Evolutionary conservation across 1,284 basidiomycete species (phyloP), one percentile per base, ranked within the genome.

Genomic region (Crepidotus sp.): DNA sequence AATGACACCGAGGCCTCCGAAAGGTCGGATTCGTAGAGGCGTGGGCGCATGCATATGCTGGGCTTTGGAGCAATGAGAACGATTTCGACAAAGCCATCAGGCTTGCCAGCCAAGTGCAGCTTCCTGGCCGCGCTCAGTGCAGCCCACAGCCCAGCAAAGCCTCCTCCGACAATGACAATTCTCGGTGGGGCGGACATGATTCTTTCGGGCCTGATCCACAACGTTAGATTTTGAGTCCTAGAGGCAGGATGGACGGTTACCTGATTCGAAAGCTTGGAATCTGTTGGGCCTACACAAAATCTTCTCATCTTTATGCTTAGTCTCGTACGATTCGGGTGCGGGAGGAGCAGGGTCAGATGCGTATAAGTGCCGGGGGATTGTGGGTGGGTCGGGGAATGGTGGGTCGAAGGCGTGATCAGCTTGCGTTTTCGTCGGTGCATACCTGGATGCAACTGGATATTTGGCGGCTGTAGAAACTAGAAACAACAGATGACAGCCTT

Each of bases 71-170:
- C 51, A 18, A 54, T 36, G 36, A 54, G 41, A 24, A 50, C 24
- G 27, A 54, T 47, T 8, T 48, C 49, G 13, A 50, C 40, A 18
- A 27, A 13, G 13, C 44, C 24, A 27, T 40, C 34, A n/a, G 44
- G 24, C 11, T 42, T 37, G 6, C 37, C 43, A 2, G 47, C 43
- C 14, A 47, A 17, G 14, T 54, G 44, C 24, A 48, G 50, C 19
- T 49, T 49, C 30, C 48, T 38, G 13, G 46, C 48, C 6, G 53
- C 51, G 36, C 51, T 46, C 11, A 54, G 41, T 9, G 51, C 53
- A 14, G 53, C 45, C 51, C 51, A 54, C 14, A 54, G 32, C 11
- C 46, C 53, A 19, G 45, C 41, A 27, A 52, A 54, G n/a, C 53
- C 53, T 47, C 55, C 36, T 33, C 50, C 14, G 37, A 46, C 37